Evolutionary conservation across 2,329 filamentous ascomycete species (phyloP), one percentile per base, ranked within the genome.

Genomic region (Talaromyces sp.): DNA sequence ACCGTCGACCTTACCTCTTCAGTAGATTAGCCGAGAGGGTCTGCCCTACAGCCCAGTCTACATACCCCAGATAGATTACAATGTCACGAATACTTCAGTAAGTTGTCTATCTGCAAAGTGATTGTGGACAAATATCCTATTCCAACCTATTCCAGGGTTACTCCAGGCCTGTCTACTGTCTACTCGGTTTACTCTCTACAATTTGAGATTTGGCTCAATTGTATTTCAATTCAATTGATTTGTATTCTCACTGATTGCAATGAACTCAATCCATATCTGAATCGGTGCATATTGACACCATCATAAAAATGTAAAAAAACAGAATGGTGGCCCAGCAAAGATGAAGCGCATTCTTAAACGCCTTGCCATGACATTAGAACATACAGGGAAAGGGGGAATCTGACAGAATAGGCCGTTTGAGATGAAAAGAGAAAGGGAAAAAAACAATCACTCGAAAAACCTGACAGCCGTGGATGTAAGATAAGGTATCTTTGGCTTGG

Each of bases 371-470:
- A 43, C 56, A 33, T 37, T 35, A 39, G 39, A 47, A 48, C 27
- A 52, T 47, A 57, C 61, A 63, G 50, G 61, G 27, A 63, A 48
- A 54, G 48, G 39, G 41, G 52, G 61, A 39, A 56, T 63, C 31
- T 45, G 48, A 47, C 24, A 56, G 16, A 45, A 37, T 19, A 48
- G 60, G 48, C 61, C 39, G 52, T 33, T 31, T 62, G 39, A 45
- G 54, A 63, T 16, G 61, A 33, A 64, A 22, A 52, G 41, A 47
- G 47, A 63, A 7, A 47, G 47, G 57, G 16, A 43, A 19, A 19
- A 41, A 63, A 27, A 57, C 31, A n/a, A 39, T 31, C 35, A 39
- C 45, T 50, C 35, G 43, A 61, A 48, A 45, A 54, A 45, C 39
- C 27, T 47, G 39, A 47, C 5, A 16, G 19, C 56, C 56, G 45